Conservation (phyloP, 228 moss, liverwort and hornwort genomes). For the Sphagnum fallax region DNA sequence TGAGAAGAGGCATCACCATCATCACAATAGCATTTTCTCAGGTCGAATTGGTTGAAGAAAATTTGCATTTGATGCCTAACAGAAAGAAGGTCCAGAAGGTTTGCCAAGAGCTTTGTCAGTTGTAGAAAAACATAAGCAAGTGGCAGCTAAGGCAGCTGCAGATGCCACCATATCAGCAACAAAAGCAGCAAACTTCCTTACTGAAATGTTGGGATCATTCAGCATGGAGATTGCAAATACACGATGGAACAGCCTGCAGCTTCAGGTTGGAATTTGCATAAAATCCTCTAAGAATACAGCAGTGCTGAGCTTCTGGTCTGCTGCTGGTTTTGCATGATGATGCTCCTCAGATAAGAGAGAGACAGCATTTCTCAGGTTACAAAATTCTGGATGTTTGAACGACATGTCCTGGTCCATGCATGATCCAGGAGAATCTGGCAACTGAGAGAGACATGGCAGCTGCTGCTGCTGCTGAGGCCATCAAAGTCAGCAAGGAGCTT, state of each 20-base stretch:
- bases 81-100: slow-evolving; percentile 32
- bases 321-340: too few species aligned
- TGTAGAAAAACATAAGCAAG: slow-evolving; percentile 32
- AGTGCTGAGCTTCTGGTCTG: too few species aligned
- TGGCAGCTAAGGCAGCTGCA: slow-evolving; percentile 36
- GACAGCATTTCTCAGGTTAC: too few species aligned
- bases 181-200: slow-evolving; percentile 32
- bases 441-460: slow-evolving; percentile 30
- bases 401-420: neutral
- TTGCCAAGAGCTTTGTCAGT: slow-evolving; percentile 25
- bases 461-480: slow-evolving; percentile 1
- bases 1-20: too few species aligned
- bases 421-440: slow-evolving; percentile 15
- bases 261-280: slow-evolving; percentile 4
- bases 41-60: too few species aligned
- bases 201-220: slow-evolving; percentile 31
- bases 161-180: slow-evolving; percentile 32
- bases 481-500: neutral
- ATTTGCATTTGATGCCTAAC: slow-evolving; percentile 20
- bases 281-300: too few species aligned
- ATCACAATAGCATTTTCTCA: too few species aligned
- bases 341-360: too few species aligned
- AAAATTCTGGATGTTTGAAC: too few species aligned
- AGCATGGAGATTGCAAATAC: slow-evolving; percentile 30
- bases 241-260: slow-evolving; percentile 25